phyloP scores from a whole-genome alignment of 2,329 filamentous ascomycete genomes.

The Neopestalotiopsis clavispora region DNA sequence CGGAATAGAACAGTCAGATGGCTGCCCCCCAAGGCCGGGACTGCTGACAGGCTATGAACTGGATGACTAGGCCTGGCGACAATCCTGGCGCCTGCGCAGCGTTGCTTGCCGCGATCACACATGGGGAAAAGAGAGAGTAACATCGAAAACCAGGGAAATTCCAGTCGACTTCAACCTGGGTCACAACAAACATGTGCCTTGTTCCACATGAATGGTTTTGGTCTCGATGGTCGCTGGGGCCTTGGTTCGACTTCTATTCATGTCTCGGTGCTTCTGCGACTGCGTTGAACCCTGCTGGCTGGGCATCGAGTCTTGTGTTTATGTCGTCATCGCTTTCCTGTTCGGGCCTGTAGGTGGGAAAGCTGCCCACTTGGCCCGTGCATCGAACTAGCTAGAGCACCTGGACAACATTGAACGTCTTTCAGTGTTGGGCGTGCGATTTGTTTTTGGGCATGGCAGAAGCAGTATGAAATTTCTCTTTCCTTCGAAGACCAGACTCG shows the following conservation, averaged over 20 bases:
- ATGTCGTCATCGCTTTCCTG: constrained; percentile 15
- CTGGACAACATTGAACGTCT: neutral
- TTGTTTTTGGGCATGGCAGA: neutral
- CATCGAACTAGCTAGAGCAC: neutral
- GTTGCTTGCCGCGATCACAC: neutral
- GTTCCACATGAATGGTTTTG: neutral
- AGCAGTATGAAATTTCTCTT: neutral
- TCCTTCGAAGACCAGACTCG: neutral
- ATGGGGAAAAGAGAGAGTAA: neutral
- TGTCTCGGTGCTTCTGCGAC: constrained; percentile 6
- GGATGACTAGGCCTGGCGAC: constrained; percentile 1
- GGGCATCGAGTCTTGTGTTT: constrained; percentile 5
- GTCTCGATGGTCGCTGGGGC: neutral
- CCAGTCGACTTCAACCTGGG: neutral
- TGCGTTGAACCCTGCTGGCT: constrained; percentile 15
- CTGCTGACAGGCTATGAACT: constrained; percentile 12
- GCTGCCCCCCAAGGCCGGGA: constrained; percentile 7
- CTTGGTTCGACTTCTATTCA: neutral
- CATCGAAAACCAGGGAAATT: neutral
- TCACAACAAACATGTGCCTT: neutral
- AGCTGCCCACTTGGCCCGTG: neutral
- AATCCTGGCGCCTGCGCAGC: neutral
- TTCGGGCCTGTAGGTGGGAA: neutral
- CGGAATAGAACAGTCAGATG: neutral
- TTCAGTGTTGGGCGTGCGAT: neutral